Conservation (phyloP, 31 red algal species). For the Bonnemaisonia californica region DNA sequence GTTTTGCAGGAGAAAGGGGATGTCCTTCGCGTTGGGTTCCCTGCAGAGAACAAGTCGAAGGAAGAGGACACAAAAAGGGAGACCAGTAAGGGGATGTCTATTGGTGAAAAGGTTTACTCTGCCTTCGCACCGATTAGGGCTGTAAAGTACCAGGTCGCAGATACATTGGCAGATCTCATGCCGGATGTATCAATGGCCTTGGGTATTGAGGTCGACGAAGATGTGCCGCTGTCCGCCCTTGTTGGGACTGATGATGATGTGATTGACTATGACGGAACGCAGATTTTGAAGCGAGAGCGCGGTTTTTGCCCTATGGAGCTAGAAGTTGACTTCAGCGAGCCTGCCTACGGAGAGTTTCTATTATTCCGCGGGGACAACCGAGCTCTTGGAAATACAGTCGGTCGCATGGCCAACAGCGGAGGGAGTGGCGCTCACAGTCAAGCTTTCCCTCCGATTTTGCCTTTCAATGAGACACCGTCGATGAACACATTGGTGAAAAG, state of each 20-base stretch:
- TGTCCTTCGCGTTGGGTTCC: constrained; percentile 58
- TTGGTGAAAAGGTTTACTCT: constrained; percentile 40
- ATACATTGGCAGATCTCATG: constrained; percentile 79
- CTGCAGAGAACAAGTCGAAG: constrained; percentile 26
- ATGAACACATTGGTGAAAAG: constrained; percentile 34
- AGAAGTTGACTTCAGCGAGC: constrained; percentile 76
- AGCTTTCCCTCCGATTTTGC: constrained; percentile 57
- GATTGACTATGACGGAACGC: constrained; percentile 81
- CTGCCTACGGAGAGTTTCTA: constrained; percentile 73
- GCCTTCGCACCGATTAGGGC: constrained; percentile 51
- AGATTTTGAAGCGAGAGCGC: constrained; percentile 48
- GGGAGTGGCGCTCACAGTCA: constrained; percentile 26
- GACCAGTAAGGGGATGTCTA: constrained; percentile 16
- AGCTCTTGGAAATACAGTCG: constrained; percentile 59
- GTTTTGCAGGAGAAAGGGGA: constrained; percentile 59
- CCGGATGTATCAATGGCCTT: constrained; percentile 81
- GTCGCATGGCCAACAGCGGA: constrained; percentile 28
- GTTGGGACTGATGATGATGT: constrained; percentile 47
- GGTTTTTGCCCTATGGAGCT: constrained; percentile 80
- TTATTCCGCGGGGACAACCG: constrained; percentile 85
- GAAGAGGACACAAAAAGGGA: background rate
- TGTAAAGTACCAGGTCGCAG: constrained; percentile 61
- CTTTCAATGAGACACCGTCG: constrained; percentile 51
- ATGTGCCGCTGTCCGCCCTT: constrained; percentile 61
- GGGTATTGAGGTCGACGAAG: constrained; percentile 80